Evolutionary conservation across 75 land plant species (phyloP).

Genomic region (Pseudotsuga menziesii): DNA sequence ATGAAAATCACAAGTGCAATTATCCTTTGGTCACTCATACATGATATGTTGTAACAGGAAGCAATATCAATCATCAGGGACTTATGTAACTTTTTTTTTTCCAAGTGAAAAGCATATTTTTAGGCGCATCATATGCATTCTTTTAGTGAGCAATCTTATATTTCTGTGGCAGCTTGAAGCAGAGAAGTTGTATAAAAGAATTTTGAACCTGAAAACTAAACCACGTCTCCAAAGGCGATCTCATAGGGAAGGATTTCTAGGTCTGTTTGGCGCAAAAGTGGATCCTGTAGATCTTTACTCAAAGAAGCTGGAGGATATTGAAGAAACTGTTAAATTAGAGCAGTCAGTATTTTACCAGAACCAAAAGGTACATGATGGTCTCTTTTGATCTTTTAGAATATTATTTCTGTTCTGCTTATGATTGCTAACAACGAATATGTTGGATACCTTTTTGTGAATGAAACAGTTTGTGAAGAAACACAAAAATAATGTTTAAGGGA

Average conservation of each 20-base stretch:
- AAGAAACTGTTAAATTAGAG: conserved; percentile 32
- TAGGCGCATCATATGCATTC: not conserved
- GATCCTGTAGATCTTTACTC: conserved; percentile 32
- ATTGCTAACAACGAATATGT: not conserved
- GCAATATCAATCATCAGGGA: too few relatives aligned
- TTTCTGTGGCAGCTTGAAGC: conserved; percentile 28
- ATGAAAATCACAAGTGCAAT: too few relatives aligned
- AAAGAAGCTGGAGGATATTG: conserved; percentile 50
- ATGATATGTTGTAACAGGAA: not conserved
- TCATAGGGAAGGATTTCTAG: conserved; percentile 36
- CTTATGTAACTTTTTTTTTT: not conserved
- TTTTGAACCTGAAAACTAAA: conserved; percentile 25
- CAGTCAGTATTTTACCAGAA: conserved; percentile 22
- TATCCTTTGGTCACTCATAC: not conserved
- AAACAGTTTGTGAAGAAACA: not conserved
- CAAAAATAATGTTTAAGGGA: not conserved
- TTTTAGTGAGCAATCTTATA: not conserved
- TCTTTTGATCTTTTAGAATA: not conserved
- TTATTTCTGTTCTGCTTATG: not conserved
- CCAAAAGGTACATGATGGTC: conserved; percentile 28
- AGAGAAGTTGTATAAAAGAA: conserved; percentile 33
- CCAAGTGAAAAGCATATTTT: not conserved
- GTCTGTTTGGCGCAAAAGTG: conserved; percentile 31
- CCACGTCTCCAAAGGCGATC: conserved; percentile 8
- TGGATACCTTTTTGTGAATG: not conserved